Conservation (phyloP, 441 rosid genomes). For the Jatropha podagrica region DNA sequence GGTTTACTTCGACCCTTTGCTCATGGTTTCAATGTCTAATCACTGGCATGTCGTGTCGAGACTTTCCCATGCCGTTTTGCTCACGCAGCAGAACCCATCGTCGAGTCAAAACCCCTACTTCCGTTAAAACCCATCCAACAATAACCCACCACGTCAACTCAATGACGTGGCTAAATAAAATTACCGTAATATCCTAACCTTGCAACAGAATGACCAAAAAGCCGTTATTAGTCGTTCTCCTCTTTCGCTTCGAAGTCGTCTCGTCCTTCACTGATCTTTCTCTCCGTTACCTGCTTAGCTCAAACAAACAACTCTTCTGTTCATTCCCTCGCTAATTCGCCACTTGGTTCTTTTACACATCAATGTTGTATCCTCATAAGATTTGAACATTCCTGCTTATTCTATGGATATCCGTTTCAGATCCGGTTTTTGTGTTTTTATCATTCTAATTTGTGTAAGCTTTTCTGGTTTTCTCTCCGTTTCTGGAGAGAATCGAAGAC, state of each 20-base stretch:
- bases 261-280: constrained; percentile 10
- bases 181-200: constrained; percentile 5
- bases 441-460: constrained; percentile 42
- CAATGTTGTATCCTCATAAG: constrained; percentile 37
- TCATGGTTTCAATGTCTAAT: too few species aligned
- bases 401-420: constrained; percentile 58
- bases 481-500: constrained; percentile 63
- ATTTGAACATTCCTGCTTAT: background rate
- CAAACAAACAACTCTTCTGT: background rate
- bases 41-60: too few species aligned
- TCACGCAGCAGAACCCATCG: too few species aligned
- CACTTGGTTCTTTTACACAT: background rate
- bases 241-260: constrained; percentile 10
- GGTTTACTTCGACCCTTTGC: too few species aligned
- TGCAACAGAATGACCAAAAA: background rate
- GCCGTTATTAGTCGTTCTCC: constrained; percentile 1
- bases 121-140: background rate
- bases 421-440: constrained; percentile 49
- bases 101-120: too few species aligned
- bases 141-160: background rate
- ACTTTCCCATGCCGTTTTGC: too few species aligned
- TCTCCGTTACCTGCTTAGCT: background rate
- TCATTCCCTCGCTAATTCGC: background rate
- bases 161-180: background rate
- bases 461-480: constrained; percentile 39